phyloP scores from a whole-genome alignment of 1,139 yeast species.

The Yamadazyma atlantica region DNA sequence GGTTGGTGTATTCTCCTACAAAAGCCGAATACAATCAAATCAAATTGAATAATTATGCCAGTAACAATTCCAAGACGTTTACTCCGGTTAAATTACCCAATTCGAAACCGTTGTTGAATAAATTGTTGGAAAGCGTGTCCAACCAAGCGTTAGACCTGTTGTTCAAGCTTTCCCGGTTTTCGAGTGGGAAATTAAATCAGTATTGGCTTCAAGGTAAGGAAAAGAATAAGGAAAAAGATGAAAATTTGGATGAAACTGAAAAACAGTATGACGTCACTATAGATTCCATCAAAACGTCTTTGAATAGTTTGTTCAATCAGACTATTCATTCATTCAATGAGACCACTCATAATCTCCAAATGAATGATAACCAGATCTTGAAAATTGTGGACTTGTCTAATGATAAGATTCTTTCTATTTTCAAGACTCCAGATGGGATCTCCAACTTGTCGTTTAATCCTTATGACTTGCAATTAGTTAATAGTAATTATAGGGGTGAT shows the following conservation, averaged over 20 bases:
- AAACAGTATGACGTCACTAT: conserved; percentile 19
- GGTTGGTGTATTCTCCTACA: conserved; percentile 51
- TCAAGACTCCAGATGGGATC: conserved; percentile 63
- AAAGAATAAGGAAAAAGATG: conserved; percentile 16
- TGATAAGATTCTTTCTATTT: conserved; percentile 47
- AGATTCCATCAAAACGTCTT: conserved; percentile 31
- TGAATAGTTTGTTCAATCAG: conserved; percentile 33
- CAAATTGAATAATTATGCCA: conserved; percentile 17
- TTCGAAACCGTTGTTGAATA: conserved; percentile 44
- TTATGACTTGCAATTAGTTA: conserved; percentile 57
- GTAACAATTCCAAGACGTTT: conserved; percentile 15
- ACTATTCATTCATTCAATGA: conserved; percentile 37
- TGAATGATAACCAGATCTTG: conserved; percentile 34
- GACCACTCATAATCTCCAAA: conserved; percentile 18
- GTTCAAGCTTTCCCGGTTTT: conserved; percentile 47
- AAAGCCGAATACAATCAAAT: conserved; percentile 34
- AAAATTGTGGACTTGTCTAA: conserved; percentile 49
- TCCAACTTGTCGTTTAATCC: conserved; percentile 63
- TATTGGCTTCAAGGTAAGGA: conserved; percentile 15
- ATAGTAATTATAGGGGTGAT: conserved; percentile 63
- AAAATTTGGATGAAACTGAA: conserved; percentile 5
- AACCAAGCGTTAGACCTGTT: conserved; percentile 56
- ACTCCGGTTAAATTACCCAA: conserved; percentile 50
- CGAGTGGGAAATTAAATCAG: conserved; percentile 43
- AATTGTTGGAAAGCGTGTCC: conserved; percentile 49